Conservation (phyloP, 2,329 filamentous ascomycete genomes). For the Annulohypoxylon truncatum region DNA sequence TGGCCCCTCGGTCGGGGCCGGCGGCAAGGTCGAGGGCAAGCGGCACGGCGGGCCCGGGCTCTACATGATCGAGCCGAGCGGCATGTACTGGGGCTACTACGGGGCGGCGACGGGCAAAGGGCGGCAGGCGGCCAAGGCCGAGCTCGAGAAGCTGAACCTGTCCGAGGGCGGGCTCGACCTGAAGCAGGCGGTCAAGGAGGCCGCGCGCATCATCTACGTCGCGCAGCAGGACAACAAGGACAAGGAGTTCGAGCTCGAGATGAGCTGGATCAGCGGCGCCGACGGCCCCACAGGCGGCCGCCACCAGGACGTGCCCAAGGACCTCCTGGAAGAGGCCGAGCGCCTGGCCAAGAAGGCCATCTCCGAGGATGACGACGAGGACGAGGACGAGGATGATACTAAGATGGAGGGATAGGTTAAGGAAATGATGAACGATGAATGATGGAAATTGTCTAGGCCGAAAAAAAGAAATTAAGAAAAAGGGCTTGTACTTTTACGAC, state of each 20-base stretch:
- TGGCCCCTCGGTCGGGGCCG: conserved; percentile 81
- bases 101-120: conserved; percentile 98
- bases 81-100: conserved; percentile 98
- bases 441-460: background rate
- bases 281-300: conserved; percentile 91
- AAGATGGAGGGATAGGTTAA: conserved; percentile 87
- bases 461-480: no score
- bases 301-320: conserved; percentile 93
- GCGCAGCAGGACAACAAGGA: conserved; percentile 99
- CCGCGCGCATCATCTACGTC: conserved; percentile 95
- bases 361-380: conserved; percentile 88
- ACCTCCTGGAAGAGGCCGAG: conserved; percentile 91
- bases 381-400: conserved; percentile 74
- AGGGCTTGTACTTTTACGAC: conserved; percentile 40
- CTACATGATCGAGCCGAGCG: conserved; percentile 99
- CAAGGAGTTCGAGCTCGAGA: conserved; percentile 99
- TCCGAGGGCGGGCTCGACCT: conserved; percentile 80
- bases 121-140: conserved; percentile 94
- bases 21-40: conserved; percentile 80
- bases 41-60: conserved; percentile 89
- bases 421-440: no score
- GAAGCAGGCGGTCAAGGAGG: conserved; percentile 92
- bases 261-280: conserved; percentile 94
- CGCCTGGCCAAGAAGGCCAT: conserved; percentile 89
- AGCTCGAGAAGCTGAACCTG: conserved; percentile 97